A percentile compares a stretch with the other conserved stretches of the same genome.
Evolutionary conservation across 169 alveolate genomes (phyloP).

Genomic region (Plasmodium ovale): DNA sequence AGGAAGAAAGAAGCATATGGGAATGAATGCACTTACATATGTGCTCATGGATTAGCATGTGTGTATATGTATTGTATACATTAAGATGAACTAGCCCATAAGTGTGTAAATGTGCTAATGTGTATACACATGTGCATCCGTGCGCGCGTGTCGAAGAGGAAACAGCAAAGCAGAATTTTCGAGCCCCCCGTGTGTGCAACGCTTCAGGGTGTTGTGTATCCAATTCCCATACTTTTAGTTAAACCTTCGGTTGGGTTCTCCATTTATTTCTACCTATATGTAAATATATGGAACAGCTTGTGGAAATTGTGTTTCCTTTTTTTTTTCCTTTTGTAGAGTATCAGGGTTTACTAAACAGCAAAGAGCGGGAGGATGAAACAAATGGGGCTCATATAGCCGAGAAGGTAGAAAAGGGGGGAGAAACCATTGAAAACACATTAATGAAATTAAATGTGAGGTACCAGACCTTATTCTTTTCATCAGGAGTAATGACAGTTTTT

Average conservation of each 20-base stretch:
- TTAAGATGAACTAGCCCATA: background rate
- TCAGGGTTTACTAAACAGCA: slow-evolving; percentile 64
- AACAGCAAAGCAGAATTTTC: background rate
- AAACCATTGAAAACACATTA: slow-evolving; percentile 90
- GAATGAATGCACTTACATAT: background rate
- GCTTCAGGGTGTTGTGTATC: too few relatives aligned
- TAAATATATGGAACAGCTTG: too few relatives aligned
- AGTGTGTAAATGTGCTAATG: background rate
- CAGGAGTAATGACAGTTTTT: slow-evolving; percentile 87
- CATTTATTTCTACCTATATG: too few relatives aligned
- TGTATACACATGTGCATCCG: background rate
- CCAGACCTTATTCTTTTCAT: slow-evolving; percentile 90
- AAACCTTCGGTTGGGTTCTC: too few relatives aligned
- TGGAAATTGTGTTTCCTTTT: background rate
- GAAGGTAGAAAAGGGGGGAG: slow-evolving; percentile 91
- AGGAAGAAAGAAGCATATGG: background rate
- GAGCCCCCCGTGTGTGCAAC: background rate
- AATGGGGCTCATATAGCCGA: slow-evolving; percentile 73
- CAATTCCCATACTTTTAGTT: too few relatives aligned
- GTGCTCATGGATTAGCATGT: too few relatives aligned
- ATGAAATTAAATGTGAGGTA: slow-evolving; percentile 89
- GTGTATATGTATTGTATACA: background rate
- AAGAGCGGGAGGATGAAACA: slow-evolving; percentile 65
- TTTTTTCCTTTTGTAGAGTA: slow-evolving; percentile 30
- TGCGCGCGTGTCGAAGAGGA: background rate